Evolutionary conservation across 306 rosid genomes (phyloP), one percentile per base, ranked within the genome.

Genomic region (Vigna reflexopilosa): DNA sequence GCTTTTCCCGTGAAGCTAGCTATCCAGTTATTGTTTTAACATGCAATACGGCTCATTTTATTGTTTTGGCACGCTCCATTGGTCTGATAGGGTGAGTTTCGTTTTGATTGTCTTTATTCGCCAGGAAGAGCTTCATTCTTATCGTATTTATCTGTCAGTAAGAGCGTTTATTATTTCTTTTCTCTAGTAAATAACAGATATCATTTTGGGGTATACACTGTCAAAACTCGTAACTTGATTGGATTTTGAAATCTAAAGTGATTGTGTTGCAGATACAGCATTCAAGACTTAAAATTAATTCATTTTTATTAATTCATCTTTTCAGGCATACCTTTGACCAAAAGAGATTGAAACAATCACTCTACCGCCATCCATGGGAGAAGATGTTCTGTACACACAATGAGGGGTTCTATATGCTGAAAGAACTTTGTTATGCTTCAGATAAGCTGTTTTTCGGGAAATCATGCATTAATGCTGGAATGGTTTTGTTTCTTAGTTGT

Each of bases 361-460:
- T 93, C 22, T 93, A 93, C 90, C 97, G 97, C 77, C 98, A 93
- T 80, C 98, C 98, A 63, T 88, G 97, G 98, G 98, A 93, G 98
- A 93, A 85, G 97, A 91, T 68, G 93, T 91, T 87, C 93, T 93
- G 26, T 91, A 93, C 91, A 88, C 97, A 83, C 91, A 91, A 80
- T 93, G 97, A 93, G 63, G 67, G 66, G 2, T 64, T 68, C 16
- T 9, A 13, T 10, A 45, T 74, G 81, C 74, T 14, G 36, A 62
- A 50, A 78, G 81, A 47, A 61, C 73, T 9, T 77, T 47, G 50
- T 15, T 54, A 61, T 56, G 72, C 77, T 76, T 66, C 70, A 30
- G 40, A 70, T 59, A 22, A 78, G 73, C 87, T 44, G 49, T 67
- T 49, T 67, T 63, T 67, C 34, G 66, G 61, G 67, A 67, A 30